phyloP scores from a whole-genome alignment of 345 rosid genomes.

The Capsella bursapastoris region DNA sequence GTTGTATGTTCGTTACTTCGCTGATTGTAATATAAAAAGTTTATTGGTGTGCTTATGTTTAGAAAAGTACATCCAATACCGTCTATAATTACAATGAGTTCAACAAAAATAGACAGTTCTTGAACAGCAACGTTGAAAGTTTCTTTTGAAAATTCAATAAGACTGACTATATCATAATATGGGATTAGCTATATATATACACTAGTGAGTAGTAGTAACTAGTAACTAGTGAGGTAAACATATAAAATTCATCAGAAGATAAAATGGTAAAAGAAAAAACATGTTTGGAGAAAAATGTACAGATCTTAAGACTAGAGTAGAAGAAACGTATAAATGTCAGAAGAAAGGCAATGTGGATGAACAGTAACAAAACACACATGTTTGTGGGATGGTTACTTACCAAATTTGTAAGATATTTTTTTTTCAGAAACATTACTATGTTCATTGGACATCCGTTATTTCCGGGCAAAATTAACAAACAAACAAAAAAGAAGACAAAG shows the following conservation, averaged over 20 bases:
- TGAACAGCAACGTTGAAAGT: background rate
- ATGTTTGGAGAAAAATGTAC: background rate
- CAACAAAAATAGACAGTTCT: background rate
- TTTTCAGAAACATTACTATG: background rate
- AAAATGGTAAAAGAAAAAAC: background rate
- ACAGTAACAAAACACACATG: background rate
- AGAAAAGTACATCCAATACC: background rate
- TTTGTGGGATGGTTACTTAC: constrained; percentile 1
- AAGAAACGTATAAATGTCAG: constrained; percentile 6
- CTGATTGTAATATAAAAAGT: background rate
- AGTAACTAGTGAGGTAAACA: background rate
- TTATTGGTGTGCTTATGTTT: background rate
- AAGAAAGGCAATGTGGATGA: constrained; percentile 12
- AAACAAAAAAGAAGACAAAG: no score
- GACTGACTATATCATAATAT: background rate
- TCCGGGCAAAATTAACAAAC: constrained; percentile 14
- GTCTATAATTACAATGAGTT: background rate
- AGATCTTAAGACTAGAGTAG: background rate
- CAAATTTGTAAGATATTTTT: constrained; percentile 17
- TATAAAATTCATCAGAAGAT: background rate
- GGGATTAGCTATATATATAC: background rate
- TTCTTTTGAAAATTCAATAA: background rate
- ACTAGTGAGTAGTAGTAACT: background rate
- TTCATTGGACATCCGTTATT: constrained; percentile 21
- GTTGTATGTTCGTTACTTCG: background rate